Evolutionary conservation across 352 stramenopile species (phyloP).

Genomic region (Phytophthora pluvialis): DNA sequence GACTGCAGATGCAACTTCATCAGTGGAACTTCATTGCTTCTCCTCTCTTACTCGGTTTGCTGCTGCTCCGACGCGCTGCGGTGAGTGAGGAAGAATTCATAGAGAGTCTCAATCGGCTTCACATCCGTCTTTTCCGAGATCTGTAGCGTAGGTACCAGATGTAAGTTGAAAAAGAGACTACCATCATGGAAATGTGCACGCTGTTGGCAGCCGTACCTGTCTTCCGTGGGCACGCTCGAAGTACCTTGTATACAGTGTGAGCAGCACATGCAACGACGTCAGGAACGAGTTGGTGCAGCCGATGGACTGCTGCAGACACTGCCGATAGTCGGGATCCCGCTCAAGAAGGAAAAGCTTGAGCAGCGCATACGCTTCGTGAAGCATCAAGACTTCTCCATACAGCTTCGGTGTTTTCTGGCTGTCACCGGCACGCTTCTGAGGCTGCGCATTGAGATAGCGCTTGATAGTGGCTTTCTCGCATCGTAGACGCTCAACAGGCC

Average conservation of each 20-base stretch:
- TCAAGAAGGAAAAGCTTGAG: slow-evolving; percentile 64
- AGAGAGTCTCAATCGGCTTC: slow-evolving; percentile 43
- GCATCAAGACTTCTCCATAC: slow-evolving; percentile 2
- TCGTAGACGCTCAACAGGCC: slow-evolving; percentile 36
- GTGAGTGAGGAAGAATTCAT: slow-evolving; percentile 42
- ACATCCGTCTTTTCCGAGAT: slow-evolving; percentile 42
- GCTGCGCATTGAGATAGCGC: slow-evolving; percentile 27
- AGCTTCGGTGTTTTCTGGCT: background rate
- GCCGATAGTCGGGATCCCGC: slow-evolving; percentile 26
- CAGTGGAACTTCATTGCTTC: background rate
- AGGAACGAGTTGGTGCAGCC: slow-evolving; percentile 23
- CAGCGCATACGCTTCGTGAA: slow-evolving; percentile 58
- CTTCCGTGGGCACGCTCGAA: slow-evolving; percentile 50
- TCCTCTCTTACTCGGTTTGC: slow-evolving; percentile 4
- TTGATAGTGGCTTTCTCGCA: slow-evolving; percentile 49
- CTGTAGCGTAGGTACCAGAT: slow-evolving; percentile 22
- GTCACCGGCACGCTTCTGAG: background rate
- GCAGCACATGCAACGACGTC: slow-evolving; percentile 49
- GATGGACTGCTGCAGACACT: slow-evolving; percentile 13
- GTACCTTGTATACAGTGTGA: slow-evolving; percentile 62
- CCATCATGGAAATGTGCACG: background rate
- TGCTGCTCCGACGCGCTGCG: slow-evolving; percentile 1
- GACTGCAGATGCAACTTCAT: background rate
- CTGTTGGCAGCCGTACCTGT: slow-evolving; percentile 33
- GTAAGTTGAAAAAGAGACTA: slow-evolving; percentile 21